Percentiles rank a stretch among this genome's conserved stretches.
Conservation (phyloP, 2,329 filamentous ascomycete genomes). For the Phialophora tarda region DNA sequence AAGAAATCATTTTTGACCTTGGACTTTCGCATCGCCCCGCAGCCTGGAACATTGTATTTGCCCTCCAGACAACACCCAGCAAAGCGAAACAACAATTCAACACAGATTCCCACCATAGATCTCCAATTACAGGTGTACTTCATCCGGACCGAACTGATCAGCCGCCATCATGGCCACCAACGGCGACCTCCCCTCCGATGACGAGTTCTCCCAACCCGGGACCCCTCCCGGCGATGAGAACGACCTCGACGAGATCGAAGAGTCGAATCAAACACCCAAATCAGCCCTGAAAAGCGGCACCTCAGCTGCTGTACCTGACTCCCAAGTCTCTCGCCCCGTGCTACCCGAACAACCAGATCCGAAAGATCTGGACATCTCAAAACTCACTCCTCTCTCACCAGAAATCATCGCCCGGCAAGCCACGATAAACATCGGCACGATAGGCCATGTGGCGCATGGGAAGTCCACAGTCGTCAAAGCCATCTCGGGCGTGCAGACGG, state of each 20-base stretch:
- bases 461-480: constrained; percentile 99
- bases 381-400: constrained; percentile 82
- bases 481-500: constrained; percentile 97
- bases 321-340: constrained; percentile 65
- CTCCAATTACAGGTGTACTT: not conserved
- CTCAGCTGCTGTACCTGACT: constrained; percentile 53
- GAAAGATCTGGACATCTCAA: constrained; percentile 80
- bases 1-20: constrained; percentile 46
- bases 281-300: constrained; percentile 82
- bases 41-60: not conserved
- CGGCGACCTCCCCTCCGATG: constrained; percentile 52
- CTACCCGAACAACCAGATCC: constrained; percentile 93
- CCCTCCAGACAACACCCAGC: not conserved
- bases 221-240: constrained; percentile 55
- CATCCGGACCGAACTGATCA: not conserved
- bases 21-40: constrained; percentile 6
- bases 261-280: constrained; percentile 71
- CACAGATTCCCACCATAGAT: not conserved
- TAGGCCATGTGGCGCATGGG: constrained; percentile 97
- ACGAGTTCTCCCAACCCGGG: constrained; percentile 58
- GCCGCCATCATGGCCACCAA: constrained; percentile 41
- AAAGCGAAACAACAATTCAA: not conserved
- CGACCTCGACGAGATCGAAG: constrained; percentile 63
- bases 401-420: constrained; percentile 98
- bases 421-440: constrained; percentile 98